phyloP scores from a whole-genome alignment of 23 red algal species.

The Gracilaria domingensis region DNA sequence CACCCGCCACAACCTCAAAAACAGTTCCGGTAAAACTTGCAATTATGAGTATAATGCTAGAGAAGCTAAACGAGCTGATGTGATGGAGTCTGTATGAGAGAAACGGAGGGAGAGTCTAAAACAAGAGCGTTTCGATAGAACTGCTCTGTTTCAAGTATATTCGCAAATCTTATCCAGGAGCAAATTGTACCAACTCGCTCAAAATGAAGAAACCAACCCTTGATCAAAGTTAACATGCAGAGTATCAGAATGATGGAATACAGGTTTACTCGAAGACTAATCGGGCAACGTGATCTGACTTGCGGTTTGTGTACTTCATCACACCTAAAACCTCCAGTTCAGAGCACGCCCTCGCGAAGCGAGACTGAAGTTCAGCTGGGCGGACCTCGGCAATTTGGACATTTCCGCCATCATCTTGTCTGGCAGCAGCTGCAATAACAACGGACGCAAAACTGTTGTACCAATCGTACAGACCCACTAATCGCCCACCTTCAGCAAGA shows the following conservation, averaged over 20 bases:
- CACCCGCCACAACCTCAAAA: slow-evolving; percentile 22
- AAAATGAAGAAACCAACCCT: not conserved
- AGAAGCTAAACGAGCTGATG: not conserved
- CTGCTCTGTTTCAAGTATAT: too few relatives aligned
- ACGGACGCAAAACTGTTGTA: slow-evolving; percentile 58
- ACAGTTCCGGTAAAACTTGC: slow-evolving; percentile 12
- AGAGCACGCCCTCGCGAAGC: slow-evolving; percentile 56
- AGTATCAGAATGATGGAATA: not conserved
- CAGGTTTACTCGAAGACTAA: slow-evolving; percentile 48
- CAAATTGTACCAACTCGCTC: too few relatives aligned
- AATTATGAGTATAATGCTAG: not conserved
- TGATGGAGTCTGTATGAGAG: too few relatives aligned
- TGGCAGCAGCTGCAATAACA: not conserved
- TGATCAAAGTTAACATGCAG: too few relatives aligned
- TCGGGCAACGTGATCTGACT: slow-evolving; percentile 58
- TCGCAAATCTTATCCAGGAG: too few relatives aligned
- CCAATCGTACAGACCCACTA: slow-evolving; percentile 68
- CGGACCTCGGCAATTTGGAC: slow-evolving; percentile 7
- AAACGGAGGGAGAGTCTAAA: too few relatives aligned
- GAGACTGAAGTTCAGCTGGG: slow-evolving; percentile 50
- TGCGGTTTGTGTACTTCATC: slow-evolving; percentile 65
- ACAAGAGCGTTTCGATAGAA: too few relatives aligned
- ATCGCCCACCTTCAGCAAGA: slow-evolving; percentile 51
- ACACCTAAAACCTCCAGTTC: slow-evolving; percentile 60
- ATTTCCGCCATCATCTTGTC: slow-evolving; percentile 18